Conservation (phyloP, 176 grass and related monocot species). For the Rhipidocladum racemiflorum region DNA sequence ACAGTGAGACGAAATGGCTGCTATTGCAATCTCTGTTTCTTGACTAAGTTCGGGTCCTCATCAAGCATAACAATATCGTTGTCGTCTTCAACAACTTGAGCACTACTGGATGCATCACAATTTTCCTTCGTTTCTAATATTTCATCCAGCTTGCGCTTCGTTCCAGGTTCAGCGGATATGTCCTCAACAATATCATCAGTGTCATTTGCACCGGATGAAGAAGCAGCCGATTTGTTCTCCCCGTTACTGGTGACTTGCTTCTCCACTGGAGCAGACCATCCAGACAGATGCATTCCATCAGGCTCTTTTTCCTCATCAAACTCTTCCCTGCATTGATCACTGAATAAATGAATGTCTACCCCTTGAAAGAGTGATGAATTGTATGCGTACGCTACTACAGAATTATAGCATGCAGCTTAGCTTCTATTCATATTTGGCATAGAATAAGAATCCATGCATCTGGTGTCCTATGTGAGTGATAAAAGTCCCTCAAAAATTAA, state of each 20-base stretch:
- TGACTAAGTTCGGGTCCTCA: slow-evolving; percentile 46
- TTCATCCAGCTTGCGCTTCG: slow-evolving; percentile 81
- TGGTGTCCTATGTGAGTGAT: no score
- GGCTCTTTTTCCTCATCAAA: slow-evolving; percentile 88
- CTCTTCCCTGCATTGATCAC: slow-evolving; percentile 72
- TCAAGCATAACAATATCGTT: slow-evolving; percentile 54
- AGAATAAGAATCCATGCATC: neutral
- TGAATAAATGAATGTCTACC: slow-evolving; percentile 15
- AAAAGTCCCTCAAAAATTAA: no score
- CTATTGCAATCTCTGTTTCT: slow-evolving; percentile 84
- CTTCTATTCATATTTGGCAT: neutral
- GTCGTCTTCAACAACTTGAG: slow-evolving; percentile 67
- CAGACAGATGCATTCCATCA: slow-evolving; percentile 81
- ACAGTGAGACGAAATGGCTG: neutral
- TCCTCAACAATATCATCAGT: slow-evolving; percentile 11
- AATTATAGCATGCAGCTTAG: slow-evolving; percentile 6
- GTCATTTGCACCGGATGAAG: slow-evolving; percentile 28
- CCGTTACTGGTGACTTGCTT: slow-evolving; percentile 59
- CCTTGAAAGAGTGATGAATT: neutral
- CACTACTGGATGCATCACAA: slow-evolving; percentile 34
- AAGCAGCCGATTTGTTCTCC: slow-evolving; percentile 38
- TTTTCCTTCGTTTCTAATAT: slow-evolving; percentile 45
- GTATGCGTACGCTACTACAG: neutral
- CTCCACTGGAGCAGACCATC: slow-evolving; percentile 62
- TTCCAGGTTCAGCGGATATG: slow-evolving; percentile 37